Conservation (phyloP, 1,284 basidiomycete genomes). For the Trametes pubescens region DNA sequence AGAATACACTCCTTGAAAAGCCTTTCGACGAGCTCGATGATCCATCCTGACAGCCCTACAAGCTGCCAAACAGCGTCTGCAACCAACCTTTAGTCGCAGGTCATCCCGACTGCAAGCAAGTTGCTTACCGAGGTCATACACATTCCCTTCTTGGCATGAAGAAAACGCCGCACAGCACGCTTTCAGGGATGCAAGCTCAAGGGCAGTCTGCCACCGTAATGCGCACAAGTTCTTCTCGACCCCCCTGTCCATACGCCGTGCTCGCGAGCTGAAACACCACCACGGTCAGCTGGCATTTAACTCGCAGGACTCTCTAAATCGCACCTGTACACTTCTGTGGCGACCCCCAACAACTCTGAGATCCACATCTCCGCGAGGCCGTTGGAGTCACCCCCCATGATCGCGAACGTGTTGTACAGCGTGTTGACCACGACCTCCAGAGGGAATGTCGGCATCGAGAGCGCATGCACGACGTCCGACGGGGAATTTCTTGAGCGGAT, state of each 20-base stretch:
- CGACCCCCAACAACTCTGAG: slow-evolving; percentile 59
- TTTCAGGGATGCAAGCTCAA: slow-evolving; percentile 68
- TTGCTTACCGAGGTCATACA: slow-evolving; percentile 65
- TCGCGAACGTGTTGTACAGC: slow-evolving; percentile 51
- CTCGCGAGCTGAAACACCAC: slow-evolving; percentile 46
- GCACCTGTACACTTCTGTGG: slow-evolving; percentile 65
- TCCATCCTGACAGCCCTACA: slow-evolving; percentile 65
- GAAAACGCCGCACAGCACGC: slow-evolving; percentile 70
- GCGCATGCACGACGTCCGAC: slow-evolving; percentile 61
- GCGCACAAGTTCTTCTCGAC: slow-evolving; percentile 50
- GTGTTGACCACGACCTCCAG: slow-evolving; percentile 51
- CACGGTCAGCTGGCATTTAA: slow-evolving; percentile 17
- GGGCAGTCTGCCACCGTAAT: slow-evolving; percentile 60
- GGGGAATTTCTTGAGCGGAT: slow-evolving; percentile 55
- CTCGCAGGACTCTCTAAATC: slow-evolving; percentile 24
- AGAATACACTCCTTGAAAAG: slow-evolving; percentile 71
- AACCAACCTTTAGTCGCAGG: slow-evolving; percentile 9
- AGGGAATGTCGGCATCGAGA: slow-evolving; percentile 52
- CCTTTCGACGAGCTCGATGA: slow-evolving; percentile 65
- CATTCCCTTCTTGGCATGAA: slow-evolving; percentile 65
- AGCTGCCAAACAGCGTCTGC: slow-evolving; percentile 77
- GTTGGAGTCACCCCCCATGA: slow-evolving; percentile 47
- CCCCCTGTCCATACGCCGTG: slow-evolving; percentile 40
- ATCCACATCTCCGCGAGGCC: slow-evolving; percentile 43
- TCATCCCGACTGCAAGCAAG: not conserved